Evolutionary conservation across 176 grass and related monocot genomes (phyloP), one percentile per base, ranked within the genome.

Genomic region (Eleusine coracana): DNA sequence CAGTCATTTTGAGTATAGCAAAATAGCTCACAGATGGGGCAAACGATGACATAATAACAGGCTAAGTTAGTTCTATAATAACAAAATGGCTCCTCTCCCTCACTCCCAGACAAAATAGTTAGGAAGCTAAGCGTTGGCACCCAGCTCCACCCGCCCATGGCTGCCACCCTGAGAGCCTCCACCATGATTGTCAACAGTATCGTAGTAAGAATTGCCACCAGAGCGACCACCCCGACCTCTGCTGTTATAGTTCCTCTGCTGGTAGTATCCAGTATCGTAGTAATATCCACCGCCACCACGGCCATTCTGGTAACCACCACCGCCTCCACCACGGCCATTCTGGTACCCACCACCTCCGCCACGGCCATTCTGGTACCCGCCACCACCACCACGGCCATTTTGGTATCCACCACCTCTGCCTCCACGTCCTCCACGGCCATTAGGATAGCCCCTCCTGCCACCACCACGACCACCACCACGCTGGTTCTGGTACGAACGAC

Each of bases 31-130:
- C 68, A 69, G 61, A 80, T 85, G 63, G 78, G 72, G 73, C 51
- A 37, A 36, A 82, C n/a, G 34, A 48, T 16, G 37, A 56, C 66
- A 63, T 82, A 86, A 82, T 73, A 89, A 78, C 48, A 86, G 78
- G 75, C 75, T 83, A 87, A 80, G 88, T 90, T 90, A 90, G 84
- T 90, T 86, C 84, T 90, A 90, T 83, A 63, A 83, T 86, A 86
- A 83, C 80, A 90, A 90, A 90, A 87, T 86, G 80, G 70, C 88
- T 87, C 75, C 62, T 60, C 75, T 74, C 88, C 41, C 88, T 34
- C 69, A 77, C 73, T 70, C 84, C 84, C 71, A 15, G 61, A 34
- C 77, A 88, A 82, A 85, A 75, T 27, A 85, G 70, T 80, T 41
- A 58, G 48, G 48, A 75, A 81, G 44, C 73, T 87, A 94, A 39